Conservation (phyloP, 495 filamentous ascomycete genomes). For the Achaetomiella virescens region DNA sequence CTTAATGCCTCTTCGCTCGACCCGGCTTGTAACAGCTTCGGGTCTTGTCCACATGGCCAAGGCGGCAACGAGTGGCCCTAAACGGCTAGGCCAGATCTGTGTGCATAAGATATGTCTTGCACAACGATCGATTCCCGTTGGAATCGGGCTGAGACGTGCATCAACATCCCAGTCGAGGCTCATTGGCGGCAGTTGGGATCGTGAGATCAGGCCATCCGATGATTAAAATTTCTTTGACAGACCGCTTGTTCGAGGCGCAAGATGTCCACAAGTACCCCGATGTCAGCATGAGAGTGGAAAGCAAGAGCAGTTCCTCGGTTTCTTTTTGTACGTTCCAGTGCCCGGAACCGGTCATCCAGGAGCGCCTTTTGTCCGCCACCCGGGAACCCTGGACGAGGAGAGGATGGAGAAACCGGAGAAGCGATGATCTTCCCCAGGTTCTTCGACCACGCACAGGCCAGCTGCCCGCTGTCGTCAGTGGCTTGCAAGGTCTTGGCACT, state of each 20-base stretch:
- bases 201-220: too few relatives aligned
- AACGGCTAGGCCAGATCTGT: not conserved
- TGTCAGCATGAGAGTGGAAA: too few relatives aligned
- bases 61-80: not conserved
- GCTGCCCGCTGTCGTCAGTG: slow-evolving; percentile 10
- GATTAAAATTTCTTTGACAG: too few relatives aligned
- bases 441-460: not conserved
- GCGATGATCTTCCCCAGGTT: slow-evolving; percentile 9
- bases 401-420: not conserved
- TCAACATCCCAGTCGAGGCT: not conserved
- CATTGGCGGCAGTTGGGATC: not conserved
- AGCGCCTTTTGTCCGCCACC: not conserved
- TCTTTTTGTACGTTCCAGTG: too few relatives aligned
- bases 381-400: not conserved
- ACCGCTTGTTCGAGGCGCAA: too few relatives aligned
- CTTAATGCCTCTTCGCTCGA: too few relatives aligned
- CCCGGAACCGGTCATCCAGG: not conserved
- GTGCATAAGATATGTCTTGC: not conserved
- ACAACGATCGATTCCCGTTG: not conserved
- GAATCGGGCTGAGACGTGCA: not conserved
- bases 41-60: too few relatives aligned
- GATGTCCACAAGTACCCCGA: too few relatives aligned
- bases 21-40: too few relatives aligned
- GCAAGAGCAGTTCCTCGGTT: too few relatives aligned
- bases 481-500: slow-evolving; percentile 7